These are phyloP conservation scores for Syzygium syzygioides DNA, from an alignment of 441 rosid species.

Conservation along the genomic window DNA sequence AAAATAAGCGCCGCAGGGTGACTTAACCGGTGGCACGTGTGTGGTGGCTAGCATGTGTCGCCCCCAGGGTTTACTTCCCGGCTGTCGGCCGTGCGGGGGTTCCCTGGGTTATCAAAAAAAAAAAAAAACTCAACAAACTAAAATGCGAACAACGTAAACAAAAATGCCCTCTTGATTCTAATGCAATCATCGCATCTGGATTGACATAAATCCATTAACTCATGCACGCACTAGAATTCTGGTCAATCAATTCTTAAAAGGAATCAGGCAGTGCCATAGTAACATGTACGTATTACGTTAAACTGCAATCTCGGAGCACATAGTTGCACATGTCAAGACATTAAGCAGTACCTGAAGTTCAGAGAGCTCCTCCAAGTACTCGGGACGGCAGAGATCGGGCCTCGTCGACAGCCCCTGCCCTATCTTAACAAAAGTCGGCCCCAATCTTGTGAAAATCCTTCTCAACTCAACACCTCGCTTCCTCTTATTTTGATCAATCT, in stretches of 20 bases:
- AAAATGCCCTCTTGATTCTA: neutral
- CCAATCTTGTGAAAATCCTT: slow-evolving; percentile 7
- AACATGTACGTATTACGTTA: neutral
- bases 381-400: slow-evolving; percentile 16
- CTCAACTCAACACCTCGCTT: slow-evolving; percentile 11
- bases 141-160: neutral
- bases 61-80: too few species aligned
- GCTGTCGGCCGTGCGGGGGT: too few species aligned
- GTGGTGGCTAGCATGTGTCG: too few species aligned
- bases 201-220: neutral
- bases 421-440: slow-evolving; percentile 9
- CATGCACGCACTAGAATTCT: neutral
- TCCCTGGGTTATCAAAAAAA: too few species aligned
- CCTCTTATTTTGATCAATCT: slow-evolving; percentile 5
- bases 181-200: neutral
- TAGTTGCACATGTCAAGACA: neutral
- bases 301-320: neutral
- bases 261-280: neutral
- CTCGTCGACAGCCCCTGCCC: slow-evolving; percentile 13
- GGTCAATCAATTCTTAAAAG: neutral
- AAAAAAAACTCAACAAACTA: neutral
- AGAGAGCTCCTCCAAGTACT: slow-evolving; percentile 15
- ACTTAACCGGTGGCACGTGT: too few species aligned
- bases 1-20: too few species aligned
- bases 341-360: slow-evolving; percentile 11